Evolutionary conservation across 2,329 filamentous ascomycete species (phyloP).

Genomic region (Fusarium luffae): DNA sequence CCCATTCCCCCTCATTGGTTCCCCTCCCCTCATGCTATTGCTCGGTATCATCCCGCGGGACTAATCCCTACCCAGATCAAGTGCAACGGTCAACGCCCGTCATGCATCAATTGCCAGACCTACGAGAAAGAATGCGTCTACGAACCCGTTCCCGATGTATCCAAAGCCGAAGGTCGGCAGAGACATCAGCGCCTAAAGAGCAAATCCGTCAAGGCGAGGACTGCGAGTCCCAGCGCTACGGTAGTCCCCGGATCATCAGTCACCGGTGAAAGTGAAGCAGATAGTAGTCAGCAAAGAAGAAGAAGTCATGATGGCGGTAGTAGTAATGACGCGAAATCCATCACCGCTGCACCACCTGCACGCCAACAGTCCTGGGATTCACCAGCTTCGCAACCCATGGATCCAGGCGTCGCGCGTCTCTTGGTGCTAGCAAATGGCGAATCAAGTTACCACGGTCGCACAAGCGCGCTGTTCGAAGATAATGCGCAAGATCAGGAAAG

Average conservation of each 20-base stretch:
- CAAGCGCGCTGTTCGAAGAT: conserved; percentile 60
- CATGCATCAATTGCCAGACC: conserved; percentile 33
- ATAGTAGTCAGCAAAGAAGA: background rate
- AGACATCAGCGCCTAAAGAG: conserved; percentile 28
- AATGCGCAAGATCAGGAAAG: conserved; percentile 27
- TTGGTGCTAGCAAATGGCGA: conserved; percentile 54
- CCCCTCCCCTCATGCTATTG: background rate
- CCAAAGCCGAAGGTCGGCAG: conserved; percentile 32
- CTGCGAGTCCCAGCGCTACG: background rate
- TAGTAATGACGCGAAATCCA: background rate
- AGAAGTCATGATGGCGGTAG: conserved; percentile 9
- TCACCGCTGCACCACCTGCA: background rate
- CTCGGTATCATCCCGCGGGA: conserved; percentile 13
- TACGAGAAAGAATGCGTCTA: conserved; percentile 34
- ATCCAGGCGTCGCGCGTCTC: conserved; percentile 50
- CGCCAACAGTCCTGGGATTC: conserved; percentile 17
- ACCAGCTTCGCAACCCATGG: conserved; percentile 3
- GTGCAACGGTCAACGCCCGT: conserved; percentile 51
- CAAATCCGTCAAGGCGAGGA: conserved; percentile 5
- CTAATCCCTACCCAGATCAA: conserved; percentile 55
- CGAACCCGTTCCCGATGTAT: conserved; percentile 43
- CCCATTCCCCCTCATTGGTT: background rate
- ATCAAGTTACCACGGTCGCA: conserved; percentile 62
- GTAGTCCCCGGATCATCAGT: conserved; percentile 2
- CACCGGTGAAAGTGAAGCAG: background rate